Evolutionary conservation across 164 flowering plant species (phyloP), one percentile per base, ranked within the genome.

Genomic region (Liquidambar formosana): DNA sequence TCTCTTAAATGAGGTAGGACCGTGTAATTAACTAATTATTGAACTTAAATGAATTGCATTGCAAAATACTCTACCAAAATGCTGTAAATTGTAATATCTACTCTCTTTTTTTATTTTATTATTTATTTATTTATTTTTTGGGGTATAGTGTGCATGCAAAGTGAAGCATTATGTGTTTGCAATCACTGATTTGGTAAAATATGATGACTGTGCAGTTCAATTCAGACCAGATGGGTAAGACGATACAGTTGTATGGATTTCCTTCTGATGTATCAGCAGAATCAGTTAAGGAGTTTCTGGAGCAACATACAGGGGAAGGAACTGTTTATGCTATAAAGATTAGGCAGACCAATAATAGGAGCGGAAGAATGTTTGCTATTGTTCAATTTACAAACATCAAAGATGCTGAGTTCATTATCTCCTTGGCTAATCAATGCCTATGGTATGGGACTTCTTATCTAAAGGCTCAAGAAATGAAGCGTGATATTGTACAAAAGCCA

Each of bases 401-500:
- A 13, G 14, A 38, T 67, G 82, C 84, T 59, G 78, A 81, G 1
- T 0, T 8, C 0, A 81, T 88, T 9, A 67, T 79, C 48, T 22
- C 61, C 3, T 44, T 75, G 63, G 78, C 79, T 57, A n/a, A 46
- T 41, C 54, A 4, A 13, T 61, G 71, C 18, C 75, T 88, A 1
- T 56, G 58, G 21, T 86, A 69, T 69, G 83, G 78, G 10, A 23
- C 1, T 51, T 75, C 77, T 47, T 74, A 65, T 69, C 71, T 86
- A 33, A 79, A 66, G 65, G 81, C 77, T 62, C 65, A 66, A 56
- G 72, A 71, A 10, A 61, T 44, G 70, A 77, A 83, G 16, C 61
- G 59, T 28, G 87, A 88, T 73, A 77, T 85, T 11, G 68, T 80
- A 15, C 84, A 84, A 15, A 84, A 78, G 63, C 96, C 93, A 18